A percentile compares a stretch with the other conserved stretches of the same genome.
These are phyloP conservation scores for Phylloporus rhodoxanthus DNA, from an alignment of 768 basidiomycete genomes.

Conservation along the genomic window DNA sequence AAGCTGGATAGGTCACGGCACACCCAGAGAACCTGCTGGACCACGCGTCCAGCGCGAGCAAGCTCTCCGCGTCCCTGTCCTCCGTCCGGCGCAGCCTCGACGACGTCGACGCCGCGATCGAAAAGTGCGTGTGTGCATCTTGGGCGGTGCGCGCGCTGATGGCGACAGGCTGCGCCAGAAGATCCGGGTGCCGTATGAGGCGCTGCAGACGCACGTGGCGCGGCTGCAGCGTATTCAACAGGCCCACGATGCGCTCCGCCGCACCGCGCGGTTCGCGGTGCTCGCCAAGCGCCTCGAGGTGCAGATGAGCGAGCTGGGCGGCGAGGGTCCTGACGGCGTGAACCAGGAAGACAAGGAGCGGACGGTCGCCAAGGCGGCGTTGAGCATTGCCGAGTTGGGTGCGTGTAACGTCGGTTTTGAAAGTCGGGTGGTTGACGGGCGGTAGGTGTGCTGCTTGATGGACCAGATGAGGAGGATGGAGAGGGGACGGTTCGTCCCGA, in stretches of 20 bases:
- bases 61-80: conserved; percentile 63
- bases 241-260: conserved; percentile 77
- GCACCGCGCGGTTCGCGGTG: conserved; percentile 79
- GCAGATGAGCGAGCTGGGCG: conserved; percentile 71
- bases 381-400: conserved; percentile 90
- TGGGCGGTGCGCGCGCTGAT: neutral
- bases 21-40: conserved; percentile 80
- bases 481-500: neutral
- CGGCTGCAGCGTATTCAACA: conserved; percentile 76
- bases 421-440: conserved; percentile 1
- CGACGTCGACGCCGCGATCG: conserved; percentile 70
- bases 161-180: conserved; percentile 70
- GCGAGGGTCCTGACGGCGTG: neutral
- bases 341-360: conserved; percentile 79
- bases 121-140: conserved; percentile 49
- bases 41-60: conserved; percentile 70
- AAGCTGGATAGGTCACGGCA: conserved; percentile 55
- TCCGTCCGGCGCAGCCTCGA: conserved; percentile 64
- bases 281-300: conserved; percentile 75
- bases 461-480: conserved; percentile 22
- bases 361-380: conserved; percentile 86
- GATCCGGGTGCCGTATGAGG: conserved; percentile 78
- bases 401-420: conserved; percentile 23
- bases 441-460: conserved; percentile 49
- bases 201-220: conserved; percentile 62